phyloP scores from a whole-genome alignment of 2,329 filamentous ascomycete genomes.

The Epichloe uncinata region DNA sequence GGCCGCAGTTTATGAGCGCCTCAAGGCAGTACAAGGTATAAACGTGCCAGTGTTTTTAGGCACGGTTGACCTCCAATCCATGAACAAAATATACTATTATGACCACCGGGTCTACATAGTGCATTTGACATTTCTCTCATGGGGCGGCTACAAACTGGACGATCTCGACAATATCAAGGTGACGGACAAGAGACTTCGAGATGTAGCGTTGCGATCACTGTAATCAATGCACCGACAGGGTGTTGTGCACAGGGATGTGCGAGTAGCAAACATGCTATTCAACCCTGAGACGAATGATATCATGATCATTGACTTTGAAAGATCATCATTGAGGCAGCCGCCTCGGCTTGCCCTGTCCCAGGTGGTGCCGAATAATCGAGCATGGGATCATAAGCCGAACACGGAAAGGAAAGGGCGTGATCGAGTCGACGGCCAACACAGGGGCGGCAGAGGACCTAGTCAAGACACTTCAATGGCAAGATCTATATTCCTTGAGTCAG shows the following conservation, averaged over 20 bases:
- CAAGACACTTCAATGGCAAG: not conserved
- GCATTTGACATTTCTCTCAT: slow-evolving; percentile 21
- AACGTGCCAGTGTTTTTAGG: slow-evolving; percentile 26
- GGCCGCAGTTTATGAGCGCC: slow-evolving; percentile 20
- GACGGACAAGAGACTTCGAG: slow-evolving; percentile 1
- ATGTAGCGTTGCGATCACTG: slow-evolving; percentile 8
- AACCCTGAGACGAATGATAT: slow-evolving; percentile 12
- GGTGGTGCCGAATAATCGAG: not conserved
- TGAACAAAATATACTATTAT: slow-evolving; percentile 21
- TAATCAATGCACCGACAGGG: slow-evolving; percentile 13
- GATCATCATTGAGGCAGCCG: slow-evolving; percentile 6
- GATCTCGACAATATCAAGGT: not conserved
- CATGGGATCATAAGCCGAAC: not conserved
- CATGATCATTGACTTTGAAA: slow-evolving; percentile 21
- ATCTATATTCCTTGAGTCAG: not conserved
- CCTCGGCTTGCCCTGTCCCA: not conserved
- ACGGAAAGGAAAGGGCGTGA: not conserved
- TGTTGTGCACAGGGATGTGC: slow-evolving; percentile 15
- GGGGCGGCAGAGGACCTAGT: not conserved
- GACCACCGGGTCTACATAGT: slow-evolving; percentile 18
- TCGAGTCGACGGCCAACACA: not conserved
- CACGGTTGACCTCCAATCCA: slow-evolving; percentile 20
- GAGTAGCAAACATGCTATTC: slow-evolving; percentile 15
- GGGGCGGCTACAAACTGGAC: not conserved
- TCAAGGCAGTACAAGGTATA: slow-evolving; percentile 20